Evolutionary conservation across 176 grass and related monocot genomes (phyloP), one percentile per base, ranked within the genome.

Genomic region (Oryza glaberrima): DNA sequence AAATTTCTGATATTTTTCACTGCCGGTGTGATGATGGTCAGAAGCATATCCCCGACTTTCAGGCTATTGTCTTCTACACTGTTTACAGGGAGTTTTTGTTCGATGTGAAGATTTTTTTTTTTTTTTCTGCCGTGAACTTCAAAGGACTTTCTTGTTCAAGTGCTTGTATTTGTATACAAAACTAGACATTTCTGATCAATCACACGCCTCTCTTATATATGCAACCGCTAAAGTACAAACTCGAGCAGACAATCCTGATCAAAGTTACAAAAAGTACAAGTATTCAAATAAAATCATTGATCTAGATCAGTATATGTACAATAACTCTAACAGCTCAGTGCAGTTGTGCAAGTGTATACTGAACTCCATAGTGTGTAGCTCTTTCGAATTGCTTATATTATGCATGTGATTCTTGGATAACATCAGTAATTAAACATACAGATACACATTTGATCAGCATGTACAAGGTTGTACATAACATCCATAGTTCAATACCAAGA

Each of bases 261-360:
- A 60, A 52, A 82, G 51, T 72, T 17, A 1, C 40, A 38, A 38
- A 38, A 0, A 0, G 36, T 38, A 38, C 36, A 38, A 38, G 36
- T 38, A 38, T 38, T 41, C 40, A 8, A 41, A 41, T 8, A 28
- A 48, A 36, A 85, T 28, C 25, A 76, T 81, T 80, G 65, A 81
- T 75, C 47, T 20, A 45, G 20, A 77, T 76, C 23, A 89, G 36
- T 79, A 11, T 60, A 70, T 77, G 69, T 88, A 75, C 25, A 88
- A 64, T 49, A 30, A 36, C 11, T 35, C 26, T 64, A 85, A 75
- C 26, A 60, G 43, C 7, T 61, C 16, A 40, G 38, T 47, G 54
- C 54, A 60, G 19, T 68, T 70, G 70, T 34, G 10, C 6, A 80
- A 73, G 5, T 63, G 26, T 82, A 63, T 65, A 72, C 48, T 65